Evolutionary conservation across 768 basidiomycete genomes (phyloP), one percentile per base, ranked within the genome.

Genomic region (Suillus ampliporus): DNA sequence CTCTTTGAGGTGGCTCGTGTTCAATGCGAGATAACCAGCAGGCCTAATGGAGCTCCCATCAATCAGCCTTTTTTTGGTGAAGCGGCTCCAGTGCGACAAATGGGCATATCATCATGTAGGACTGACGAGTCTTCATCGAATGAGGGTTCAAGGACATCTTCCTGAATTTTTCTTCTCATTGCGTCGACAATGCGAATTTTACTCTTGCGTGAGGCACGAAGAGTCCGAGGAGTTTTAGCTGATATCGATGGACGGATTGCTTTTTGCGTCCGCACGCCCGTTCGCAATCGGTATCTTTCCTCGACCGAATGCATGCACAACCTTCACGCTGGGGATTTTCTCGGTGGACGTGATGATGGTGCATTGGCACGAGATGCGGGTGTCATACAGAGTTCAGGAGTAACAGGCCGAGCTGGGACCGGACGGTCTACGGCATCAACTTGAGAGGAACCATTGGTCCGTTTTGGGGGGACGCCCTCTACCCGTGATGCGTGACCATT

Each of bases 221-320:
- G 66, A n/a, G 68, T 69, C 34, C 60, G 43, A 50, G 67, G 69
- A 6, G 70, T 46, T 11, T 56, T 51, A 46, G 40, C 47, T 23
- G 61, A 64, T 15, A 57, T 60, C 21, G 61, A 61, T 63, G 61
- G 58, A 35, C 47, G 60, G 46, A 48, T 61, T 40, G 66, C 34
- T 60, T 28, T 65, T 69, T 23, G 61, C 61, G 41, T 75, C 71
- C 62, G 65, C 66, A 23, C 60, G 61, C 21, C 56, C 62, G 50
- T 65, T 69, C 17, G 57, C 35, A 40, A 62, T 57, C 21, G 35
- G 43, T 48, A 46, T 17, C 64, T 74, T 73, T 69, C 86, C 82
- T 52, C 85, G 77, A 13, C 91, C 91, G 70, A 84, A 92, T 8
- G 87, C 88, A 74, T 93, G 90, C 31, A 92, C 76, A 17, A 92